A percentile compares a stretch with the other conserved stretches of the same genome.
Conservation (phyloP, 164 flowering plant species). For the Cinnamomum chago region DNA sequence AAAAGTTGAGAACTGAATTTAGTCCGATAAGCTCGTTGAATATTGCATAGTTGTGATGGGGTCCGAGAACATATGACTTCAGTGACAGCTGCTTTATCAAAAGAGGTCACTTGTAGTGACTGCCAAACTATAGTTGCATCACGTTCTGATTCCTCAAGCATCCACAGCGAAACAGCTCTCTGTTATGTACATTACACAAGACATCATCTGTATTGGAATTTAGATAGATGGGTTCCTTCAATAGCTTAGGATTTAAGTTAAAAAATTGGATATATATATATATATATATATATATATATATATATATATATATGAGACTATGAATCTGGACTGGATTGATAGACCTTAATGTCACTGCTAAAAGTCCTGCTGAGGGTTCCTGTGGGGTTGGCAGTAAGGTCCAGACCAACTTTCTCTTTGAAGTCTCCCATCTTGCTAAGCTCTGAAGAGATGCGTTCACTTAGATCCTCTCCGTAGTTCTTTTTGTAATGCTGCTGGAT, state of each 20-base stretch:
- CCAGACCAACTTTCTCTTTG: neutral
- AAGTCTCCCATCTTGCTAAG: neutral
- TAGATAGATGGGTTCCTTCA: neutral
- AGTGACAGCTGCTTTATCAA: constrained; percentile 27
- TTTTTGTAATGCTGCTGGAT: neutral
- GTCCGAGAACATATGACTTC: constrained; percentile 49
- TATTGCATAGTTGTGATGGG: constrained; percentile 28
- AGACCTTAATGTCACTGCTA: neutral
- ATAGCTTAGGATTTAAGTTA: too few species aligned
- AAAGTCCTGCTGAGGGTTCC: neutral
- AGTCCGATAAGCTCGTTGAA: constrained; percentile 32
- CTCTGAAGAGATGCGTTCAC: neutral
- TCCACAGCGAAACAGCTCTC: constrained; percentile 41
- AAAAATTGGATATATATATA: too few species aligned
- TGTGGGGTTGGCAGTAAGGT: neutral
- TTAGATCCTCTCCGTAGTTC: neutral
- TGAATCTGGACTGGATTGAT: too few species aligned
- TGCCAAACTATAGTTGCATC: constrained; percentile 29
- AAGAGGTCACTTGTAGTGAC: constrained; percentile 15
- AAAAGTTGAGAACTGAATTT: constrained; percentile 26
- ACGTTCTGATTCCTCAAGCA: constrained; percentile 31
- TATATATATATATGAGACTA: too few species aligned
- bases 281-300: too few species aligned
- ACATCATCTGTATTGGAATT: neutral
- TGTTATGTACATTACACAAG: constrained; percentile 1